phyloP scores from a whole-genome alignment of 2,329 filamentous ascomycete species.

The Neocucurbitaria cava region DNA sequence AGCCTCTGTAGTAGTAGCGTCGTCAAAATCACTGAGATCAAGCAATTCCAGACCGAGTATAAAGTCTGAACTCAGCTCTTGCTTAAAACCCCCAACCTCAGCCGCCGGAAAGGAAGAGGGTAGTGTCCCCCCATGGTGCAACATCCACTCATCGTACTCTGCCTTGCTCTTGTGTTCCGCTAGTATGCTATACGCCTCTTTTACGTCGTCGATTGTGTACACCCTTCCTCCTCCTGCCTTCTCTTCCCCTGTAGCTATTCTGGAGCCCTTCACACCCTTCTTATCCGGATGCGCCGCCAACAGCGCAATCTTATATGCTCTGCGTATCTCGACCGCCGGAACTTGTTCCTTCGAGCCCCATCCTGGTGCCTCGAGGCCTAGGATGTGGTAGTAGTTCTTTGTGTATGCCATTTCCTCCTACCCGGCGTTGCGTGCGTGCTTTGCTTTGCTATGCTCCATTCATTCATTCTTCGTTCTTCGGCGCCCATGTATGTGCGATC shows the following conservation, averaged over 20 bases:
- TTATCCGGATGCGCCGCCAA: slow-evolving; percentile 68
- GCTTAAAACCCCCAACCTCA: neutral
- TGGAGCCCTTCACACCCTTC: too few species aligned
- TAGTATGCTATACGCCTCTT: slow-evolving; percentile 64
- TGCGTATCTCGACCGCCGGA: slow-evolving; percentile 13
- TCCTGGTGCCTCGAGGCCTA: slow-evolving; percentile 25
- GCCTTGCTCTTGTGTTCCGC: slow-evolving; percentile 51
- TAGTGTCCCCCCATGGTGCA: slow-evolving; percentile 6
- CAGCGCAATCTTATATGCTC: slow-evolving; percentile 64
- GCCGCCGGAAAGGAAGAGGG: neutral
- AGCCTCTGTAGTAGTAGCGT: neutral
- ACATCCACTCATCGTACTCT: slow-evolving; percentile 49
- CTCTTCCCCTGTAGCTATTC: neutral
- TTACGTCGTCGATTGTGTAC: slow-evolving; percentile 64
- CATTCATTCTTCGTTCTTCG: too few species aligned
- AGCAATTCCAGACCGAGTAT: slow-evolving; percentile 62
- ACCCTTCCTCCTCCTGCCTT: neutral
- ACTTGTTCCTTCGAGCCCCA: slow-evolving; percentile 4
- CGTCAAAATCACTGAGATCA: slow-evolving; percentile 61
- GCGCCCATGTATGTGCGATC: too few species aligned
- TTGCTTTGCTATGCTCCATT: too few species aligned
- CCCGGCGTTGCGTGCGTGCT: neutral
- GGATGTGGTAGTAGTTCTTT: slow-evolving; percentile 40
- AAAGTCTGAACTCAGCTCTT: slow-evolving; percentile 9
- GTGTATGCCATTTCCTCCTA: slow-evolving; percentile 32